phyloP scores from a whole-genome alignment of 441 rosid species.

The Biscutella auriculata region DNA sequence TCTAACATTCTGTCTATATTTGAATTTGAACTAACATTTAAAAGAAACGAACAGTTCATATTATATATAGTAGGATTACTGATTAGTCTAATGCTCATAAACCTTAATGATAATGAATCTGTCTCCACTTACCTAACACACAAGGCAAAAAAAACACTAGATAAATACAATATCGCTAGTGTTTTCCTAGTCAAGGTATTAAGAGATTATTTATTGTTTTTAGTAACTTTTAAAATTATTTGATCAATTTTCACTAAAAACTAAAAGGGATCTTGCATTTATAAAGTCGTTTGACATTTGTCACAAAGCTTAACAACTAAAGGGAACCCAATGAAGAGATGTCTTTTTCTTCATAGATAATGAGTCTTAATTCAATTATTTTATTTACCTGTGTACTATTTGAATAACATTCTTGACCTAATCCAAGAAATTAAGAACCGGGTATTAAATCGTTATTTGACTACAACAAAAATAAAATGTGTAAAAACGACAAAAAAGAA shows the following conservation, averaged over 20 bases:
- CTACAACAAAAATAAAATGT: background rate
- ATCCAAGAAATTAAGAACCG: background rate
- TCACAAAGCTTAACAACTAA: conserved; percentile 7
- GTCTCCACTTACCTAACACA: too few relatives aligned
- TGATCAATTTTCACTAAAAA: background rate
- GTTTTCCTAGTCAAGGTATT: too few relatives aligned
- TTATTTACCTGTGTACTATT: background rate
- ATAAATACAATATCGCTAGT: too few relatives aligned
- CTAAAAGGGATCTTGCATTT: background rate
- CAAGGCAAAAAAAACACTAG: too few relatives aligned
- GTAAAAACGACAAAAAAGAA: background rate
- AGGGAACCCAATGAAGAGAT: conserved; percentile 1
- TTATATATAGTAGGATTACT: too few relatives aligned
- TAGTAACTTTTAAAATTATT: background rate
- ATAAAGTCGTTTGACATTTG: conserved; percentile 4
- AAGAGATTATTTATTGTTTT: background rate
- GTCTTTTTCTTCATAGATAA: conserved; percentile 3
- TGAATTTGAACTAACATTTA: too few relatives aligned
- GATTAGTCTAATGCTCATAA: too few relatives aligned
- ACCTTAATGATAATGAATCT: too few relatives aligned
- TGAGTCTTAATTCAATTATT: background rate
- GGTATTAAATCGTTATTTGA: too few relatives aligned
- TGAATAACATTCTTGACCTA: background rate
- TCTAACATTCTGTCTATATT: too few relatives aligned
- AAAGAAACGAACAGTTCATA: too few relatives aligned